Conservation (phyloP, 768 basidiomycete species). For the Suillus cothurnatus region DNA sequence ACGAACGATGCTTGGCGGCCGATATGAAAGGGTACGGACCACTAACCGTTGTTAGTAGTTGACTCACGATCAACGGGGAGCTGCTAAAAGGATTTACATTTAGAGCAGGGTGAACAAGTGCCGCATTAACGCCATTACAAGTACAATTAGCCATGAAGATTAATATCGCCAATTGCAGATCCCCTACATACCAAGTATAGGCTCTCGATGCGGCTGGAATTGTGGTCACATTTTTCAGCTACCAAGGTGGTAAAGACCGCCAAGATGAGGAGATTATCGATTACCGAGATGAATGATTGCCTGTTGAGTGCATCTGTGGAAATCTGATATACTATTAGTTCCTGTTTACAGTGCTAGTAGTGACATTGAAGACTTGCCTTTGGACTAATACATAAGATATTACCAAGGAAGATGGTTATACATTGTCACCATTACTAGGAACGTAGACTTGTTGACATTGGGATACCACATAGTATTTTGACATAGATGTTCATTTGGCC, state of each 20-base stretch:
- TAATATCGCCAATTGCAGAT: background rate
- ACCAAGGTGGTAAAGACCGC: conserved; percentile 1
- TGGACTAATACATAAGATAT: background rate
- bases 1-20: background rate
- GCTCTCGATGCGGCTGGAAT: background rate
- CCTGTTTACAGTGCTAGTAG: background rate
- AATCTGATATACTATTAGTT: background rate
- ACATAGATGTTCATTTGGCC: background rate
- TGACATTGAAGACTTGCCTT: background rate
- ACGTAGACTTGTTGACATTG: background rate
- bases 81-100: conserved; percentile 7
- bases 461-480: background rate
- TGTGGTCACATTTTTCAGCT: background rate
- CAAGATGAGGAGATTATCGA: conserved; percentile 3
- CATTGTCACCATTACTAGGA: background rate
- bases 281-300: conserved; percentile 1
- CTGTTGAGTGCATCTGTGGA: background rate
- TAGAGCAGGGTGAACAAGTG: conserved; percentile 1
- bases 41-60: background rate
- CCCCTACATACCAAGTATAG: background rate
- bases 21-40: background rate
- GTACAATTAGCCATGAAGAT: background rate
- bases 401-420: background rate
- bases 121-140: conserved; percentile 31
- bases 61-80: background rate